Conservation (phyloP, 2,329 filamentous ascomycete species). For the Remersonia thermophila region DNA sequence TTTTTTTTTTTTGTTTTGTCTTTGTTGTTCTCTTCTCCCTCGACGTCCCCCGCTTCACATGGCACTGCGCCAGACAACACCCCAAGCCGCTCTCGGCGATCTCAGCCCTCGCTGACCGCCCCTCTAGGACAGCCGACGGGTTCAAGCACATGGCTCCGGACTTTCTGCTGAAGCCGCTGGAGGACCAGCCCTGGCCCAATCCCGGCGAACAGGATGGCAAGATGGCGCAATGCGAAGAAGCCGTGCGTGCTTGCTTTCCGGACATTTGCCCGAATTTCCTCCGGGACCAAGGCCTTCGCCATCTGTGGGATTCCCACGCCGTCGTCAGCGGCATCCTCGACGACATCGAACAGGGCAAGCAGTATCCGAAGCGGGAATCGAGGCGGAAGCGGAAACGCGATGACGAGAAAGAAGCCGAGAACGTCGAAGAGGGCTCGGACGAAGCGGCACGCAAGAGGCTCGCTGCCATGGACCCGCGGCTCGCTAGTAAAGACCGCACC, state of each 20-base stretch:
- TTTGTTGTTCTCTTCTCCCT: too few relatives aligned
- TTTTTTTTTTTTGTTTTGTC: too few relatives aligned
- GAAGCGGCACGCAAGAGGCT: conserved; percentile 1
- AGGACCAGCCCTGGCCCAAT: too few relatives aligned
- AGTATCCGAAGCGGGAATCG: conserved; percentile 25
- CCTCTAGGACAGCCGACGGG: too few relatives aligned
- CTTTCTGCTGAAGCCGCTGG: too few relatives aligned
- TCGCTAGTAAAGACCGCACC: neutral
- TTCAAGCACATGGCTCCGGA: too few relatives aligned
- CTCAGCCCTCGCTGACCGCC: too few relatives aligned
- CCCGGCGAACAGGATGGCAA: too few relatives aligned
- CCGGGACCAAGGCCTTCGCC: conserved; percentile 13
- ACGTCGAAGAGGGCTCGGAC: conserved; percentile 5
- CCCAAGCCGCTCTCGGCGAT: too few relatives aligned
- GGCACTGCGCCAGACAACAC: too few relatives aligned
- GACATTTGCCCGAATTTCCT: conserved; percentile 33
- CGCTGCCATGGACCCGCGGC: neutral
- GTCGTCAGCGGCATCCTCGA: conserved; percentile 30
- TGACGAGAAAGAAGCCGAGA: conserved; percentile 9
- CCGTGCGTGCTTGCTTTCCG: conserved; percentile 25
- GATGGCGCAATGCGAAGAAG: neutral
- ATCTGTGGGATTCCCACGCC: conserved; percentile 19
- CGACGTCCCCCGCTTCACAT: too few relatives aligned
- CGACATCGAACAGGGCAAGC: conserved; percentile 24
- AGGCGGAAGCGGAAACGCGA: conserved; percentile 29